Percentiles rank a stretch among this genome's conserved stretches.
Evolutionary conservation across 805 yeast species (phyloP).

Genomic region (Candida maris): DNA sequence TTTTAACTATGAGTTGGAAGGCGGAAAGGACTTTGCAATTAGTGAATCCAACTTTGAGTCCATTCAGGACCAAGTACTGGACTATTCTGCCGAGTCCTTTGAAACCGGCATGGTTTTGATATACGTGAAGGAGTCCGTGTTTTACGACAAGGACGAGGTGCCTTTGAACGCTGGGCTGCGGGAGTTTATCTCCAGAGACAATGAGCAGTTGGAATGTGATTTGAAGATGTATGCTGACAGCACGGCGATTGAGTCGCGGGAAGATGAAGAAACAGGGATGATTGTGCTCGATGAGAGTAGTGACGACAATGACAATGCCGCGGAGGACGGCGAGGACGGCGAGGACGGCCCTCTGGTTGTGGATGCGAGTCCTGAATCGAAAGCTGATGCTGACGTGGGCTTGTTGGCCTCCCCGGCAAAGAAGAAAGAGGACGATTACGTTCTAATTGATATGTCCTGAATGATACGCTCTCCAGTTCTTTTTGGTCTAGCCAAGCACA

Average conservation of each 20-base stretch:
- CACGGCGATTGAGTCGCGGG: constrained; percentile 7
- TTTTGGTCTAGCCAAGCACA: too few species aligned
- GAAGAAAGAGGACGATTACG: constrained; percentile 12
- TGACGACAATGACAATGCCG: constrained; percentile 3
- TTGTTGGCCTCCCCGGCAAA: too few species aligned
- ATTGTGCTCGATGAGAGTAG: constrained; percentile 1
- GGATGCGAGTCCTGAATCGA: constrained; percentile 2
- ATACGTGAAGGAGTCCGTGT: constrained; percentile 31
- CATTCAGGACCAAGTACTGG: constrained; percentile 20
- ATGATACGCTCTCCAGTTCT: too few species aligned
- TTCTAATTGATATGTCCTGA: constrained; percentile 15
- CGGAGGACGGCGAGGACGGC: constrained; percentile 2
- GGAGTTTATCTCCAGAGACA: constrained; percentile 33
- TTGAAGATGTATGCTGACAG: constrained; percentile 7
- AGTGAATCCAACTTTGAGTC: constrained; percentile 23
- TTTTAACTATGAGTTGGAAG: constrained; percentile 27
- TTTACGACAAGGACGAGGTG: constrained; percentile 8
- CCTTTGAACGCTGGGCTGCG: constrained; percentile 24
- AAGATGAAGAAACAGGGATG: constrained; percentile 2
- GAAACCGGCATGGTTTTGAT: constrained; percentile 32
- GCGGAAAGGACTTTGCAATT: constrained; percentile 23
- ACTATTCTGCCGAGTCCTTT: constrained; percentile 22
- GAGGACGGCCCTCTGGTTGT: neutral
- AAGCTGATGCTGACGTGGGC: neutral
- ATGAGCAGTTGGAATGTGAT: constrained; percentile 18